These are phyloP conservation scores for Populus trichocarpa DNA, from an alignment of 441 rosid species.

Conservation along the genomic window DNA sequence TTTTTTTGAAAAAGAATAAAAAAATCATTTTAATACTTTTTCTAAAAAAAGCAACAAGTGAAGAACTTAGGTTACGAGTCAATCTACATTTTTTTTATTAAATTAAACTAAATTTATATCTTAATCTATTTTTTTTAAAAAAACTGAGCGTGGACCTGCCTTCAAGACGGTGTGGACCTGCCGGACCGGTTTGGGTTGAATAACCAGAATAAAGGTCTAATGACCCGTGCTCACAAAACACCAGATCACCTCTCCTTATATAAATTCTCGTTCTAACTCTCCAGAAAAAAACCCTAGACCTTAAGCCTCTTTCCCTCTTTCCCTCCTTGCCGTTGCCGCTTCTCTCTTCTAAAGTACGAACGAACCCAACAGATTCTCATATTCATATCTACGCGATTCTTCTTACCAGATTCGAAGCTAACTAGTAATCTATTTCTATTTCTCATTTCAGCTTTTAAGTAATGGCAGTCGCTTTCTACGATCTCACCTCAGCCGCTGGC, in stretches of 20 bases:
- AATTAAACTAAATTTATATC: too few species aligned
- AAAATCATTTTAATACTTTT: too few species aligned
- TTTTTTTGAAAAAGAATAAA: too few species aligned
- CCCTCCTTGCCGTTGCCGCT: neutral
- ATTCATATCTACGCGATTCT: neutral
- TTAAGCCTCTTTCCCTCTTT: neutral
- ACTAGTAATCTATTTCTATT: neutral
- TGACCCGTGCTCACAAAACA: neutral
- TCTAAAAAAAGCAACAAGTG: too few species aligned
- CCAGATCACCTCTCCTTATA: neutral
- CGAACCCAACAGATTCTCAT: neutral
- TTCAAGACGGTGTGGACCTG: too few species aligned
- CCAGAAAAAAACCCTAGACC: neutral
- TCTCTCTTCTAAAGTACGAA: neutral
- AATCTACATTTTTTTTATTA: too few species aligned
- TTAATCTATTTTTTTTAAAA: too few species aligned
- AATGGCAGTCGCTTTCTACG: constrained; percentile 61
- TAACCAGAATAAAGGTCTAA: too few species aligned
- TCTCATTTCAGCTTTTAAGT: constrained; percentile 4
- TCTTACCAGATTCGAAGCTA: neutral
- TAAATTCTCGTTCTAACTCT: neutral
- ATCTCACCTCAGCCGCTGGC: constrained; percentile 57
- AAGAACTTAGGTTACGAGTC: too few species aligned
- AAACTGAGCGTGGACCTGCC: too few species aligned
- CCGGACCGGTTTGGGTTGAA: too few species aligned